Evolutionary conservation across 176 grass and related monocot species (phyloP).

Genomic region (Triticum timopheevii): DNA sequence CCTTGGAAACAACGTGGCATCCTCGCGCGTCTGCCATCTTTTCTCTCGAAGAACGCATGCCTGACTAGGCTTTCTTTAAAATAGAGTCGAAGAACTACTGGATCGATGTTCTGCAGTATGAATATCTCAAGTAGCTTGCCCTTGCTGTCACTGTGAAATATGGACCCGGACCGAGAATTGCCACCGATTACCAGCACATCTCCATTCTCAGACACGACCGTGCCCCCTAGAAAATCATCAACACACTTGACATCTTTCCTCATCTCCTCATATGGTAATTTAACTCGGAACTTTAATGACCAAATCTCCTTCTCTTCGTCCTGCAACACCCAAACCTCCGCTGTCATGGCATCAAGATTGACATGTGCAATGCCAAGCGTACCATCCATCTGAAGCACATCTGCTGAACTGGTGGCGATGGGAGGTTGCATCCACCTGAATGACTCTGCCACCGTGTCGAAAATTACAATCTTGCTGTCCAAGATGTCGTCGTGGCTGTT

Average conservation of each 20-base stretch:
- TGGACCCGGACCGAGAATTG: not conserved
- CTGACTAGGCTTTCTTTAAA: constrained; percentile 19
- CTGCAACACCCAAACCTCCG: not conserved
- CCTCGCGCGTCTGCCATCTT: not conserved
- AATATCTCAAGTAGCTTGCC: constrained; percentile 1
- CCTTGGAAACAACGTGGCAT: not conserved
- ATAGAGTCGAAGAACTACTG: not conserved
- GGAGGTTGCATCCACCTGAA: not conserved
- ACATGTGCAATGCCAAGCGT: not conserved
- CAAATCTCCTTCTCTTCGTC: not conserved
- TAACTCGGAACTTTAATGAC: not conserved
- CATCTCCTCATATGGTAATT: not conserved
- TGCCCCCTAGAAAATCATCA: not conserved
- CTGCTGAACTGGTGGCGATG: accelerated
- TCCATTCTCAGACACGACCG: not conserved
- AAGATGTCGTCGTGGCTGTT: not conserved
- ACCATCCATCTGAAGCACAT: not conserved
- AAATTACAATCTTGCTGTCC: not conserved
- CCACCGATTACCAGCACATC: not conserved
- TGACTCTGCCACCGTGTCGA: not conserved
- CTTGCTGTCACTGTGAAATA: constrained; percentile 9
- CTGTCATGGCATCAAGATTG: not conserved
- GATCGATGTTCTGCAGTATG: too few relatives aligned
- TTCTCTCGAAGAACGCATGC: not conserved
- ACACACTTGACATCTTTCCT: too few relatives aligned